A percentile compares a stretch with the other conserved stretches of the same genome.
Conservation (phyloP, 2,329 filamentous ascomycete species). For the Bertia moriformis region DNA sequence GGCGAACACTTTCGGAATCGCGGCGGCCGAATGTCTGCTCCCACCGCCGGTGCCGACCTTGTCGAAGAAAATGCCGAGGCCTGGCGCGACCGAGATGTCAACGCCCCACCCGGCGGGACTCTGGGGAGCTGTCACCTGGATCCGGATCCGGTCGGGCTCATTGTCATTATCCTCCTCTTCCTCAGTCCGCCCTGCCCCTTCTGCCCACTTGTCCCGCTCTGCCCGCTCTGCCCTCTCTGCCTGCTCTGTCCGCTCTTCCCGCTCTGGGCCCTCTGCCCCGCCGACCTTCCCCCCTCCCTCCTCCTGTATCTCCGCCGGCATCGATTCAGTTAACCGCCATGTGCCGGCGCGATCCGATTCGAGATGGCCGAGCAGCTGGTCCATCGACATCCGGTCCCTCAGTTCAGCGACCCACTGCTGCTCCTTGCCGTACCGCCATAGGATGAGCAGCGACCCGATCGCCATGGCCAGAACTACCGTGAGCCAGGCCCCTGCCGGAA, state of each 20-base stretch:
- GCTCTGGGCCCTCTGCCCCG: too few species aligned
- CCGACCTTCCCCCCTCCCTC: too few species aligned
- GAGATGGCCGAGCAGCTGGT: slow-evolving; percentile 29
- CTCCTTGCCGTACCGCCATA: slow-evolving; percentile 71
- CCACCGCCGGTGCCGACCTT: slow-evolving; percentile 57
- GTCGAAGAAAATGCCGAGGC: slow-evolving; percentile 63
- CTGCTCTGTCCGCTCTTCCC: too few species aligned
- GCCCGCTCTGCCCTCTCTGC: slow-evolving; percentile 9
- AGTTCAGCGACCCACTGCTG: slow-evolving; percentile 61
- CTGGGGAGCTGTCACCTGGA: slow-evolving; percentile 9
- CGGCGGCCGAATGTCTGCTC: too few species aligned
- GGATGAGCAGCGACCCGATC: slow-evolving; percentile 49
- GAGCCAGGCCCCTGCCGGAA: slow-evolving; percentile 67
- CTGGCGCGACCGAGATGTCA: too few species aligned
- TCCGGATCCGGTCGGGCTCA: too few species aligned
- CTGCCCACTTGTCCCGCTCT: too few species aligned
- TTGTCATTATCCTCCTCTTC: slow-evolving; percentile 13
- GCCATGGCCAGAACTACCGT: slow-evolving; percentile 51
- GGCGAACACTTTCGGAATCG: slow-evolving; percentile 46
- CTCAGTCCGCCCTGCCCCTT: too few species aligned
- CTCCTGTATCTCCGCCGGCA: too few species aligned
- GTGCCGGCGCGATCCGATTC: too few species aligned
- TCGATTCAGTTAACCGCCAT: too few species aligned
- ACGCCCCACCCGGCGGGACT: slow-evolving; percentile 28
- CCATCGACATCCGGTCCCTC: slow-evolving; percentile 42